These are phyloP conservation scores for Fusarium incarnatum DNA, from an alignment of 2,329 filamentous ascomycete species.

Conservation along the genomic window DNA sequence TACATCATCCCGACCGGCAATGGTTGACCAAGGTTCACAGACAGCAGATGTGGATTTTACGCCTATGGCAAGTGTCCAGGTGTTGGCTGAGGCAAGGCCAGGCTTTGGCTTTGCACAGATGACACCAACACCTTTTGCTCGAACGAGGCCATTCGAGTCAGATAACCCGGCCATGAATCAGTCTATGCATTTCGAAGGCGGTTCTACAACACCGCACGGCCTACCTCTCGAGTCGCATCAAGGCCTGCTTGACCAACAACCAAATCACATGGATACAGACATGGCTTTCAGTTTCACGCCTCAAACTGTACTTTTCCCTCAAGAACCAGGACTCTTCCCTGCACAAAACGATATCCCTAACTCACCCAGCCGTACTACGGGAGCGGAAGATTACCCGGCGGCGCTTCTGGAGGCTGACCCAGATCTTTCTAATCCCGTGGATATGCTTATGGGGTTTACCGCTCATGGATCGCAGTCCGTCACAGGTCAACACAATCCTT, in stretches of 20 bases:
- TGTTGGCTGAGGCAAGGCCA: constrained; percentile 45
- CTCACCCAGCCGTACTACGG: constrained; percentile 10
- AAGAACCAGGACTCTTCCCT: constrained; percentile 27
- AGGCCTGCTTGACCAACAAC: constrained; percentile 25
- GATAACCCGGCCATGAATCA: constrained; percentile 18
- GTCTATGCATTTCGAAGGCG: constrained; percentile 24
- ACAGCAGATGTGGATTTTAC: constrained; percentile 49
- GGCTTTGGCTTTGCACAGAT: constrained; percentile 41
- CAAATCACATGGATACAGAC: constrained; percentile 18
- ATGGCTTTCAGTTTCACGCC: constrained; percentile 37
- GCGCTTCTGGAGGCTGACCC: constrained; percentile 36
- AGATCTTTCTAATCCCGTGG: constrained; percentile 9
- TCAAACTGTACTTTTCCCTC: constrained; percentile 35
- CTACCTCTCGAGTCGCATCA: constrained; percentile 7
- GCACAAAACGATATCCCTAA: constrained; percentile 8
- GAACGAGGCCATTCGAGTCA: constrained; percentile 33
- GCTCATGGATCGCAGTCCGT: constrained; percentile 12
- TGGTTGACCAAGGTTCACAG: constrained; percentile 54
- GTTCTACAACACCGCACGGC: constrained; percentile 10
- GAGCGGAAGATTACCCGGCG: constrained; percentile 38
- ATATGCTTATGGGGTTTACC: constrained; percentile 22
- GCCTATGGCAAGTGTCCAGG: constrained; percentile 45
- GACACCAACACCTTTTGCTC: constrained; percentile 42
- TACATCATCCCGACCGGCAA: constrained; percentile 43
- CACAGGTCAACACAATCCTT: constrained; percentile 9